These are phyloP conservation scores for Gyromitra esculenta DNA, from an alignment of 2,329 filamentous ascomycete species.

Conservation along the genomic window DNA sequence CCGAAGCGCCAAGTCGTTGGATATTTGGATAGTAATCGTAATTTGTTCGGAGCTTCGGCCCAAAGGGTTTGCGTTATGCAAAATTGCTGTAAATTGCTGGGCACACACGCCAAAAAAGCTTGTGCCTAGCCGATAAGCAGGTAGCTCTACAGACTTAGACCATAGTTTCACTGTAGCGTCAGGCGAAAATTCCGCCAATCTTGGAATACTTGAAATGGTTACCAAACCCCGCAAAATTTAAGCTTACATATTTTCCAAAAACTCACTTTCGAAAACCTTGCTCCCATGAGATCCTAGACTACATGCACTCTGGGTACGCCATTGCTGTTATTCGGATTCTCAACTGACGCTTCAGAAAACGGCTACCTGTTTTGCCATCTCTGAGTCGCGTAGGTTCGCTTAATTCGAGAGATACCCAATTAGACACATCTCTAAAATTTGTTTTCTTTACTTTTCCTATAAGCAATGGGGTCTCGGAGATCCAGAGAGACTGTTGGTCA, in stretches of 20 bases:
- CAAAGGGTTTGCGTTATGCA: conserved; percentile 26
- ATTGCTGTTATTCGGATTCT: background rate
- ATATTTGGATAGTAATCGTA: conserved; percentile 18
- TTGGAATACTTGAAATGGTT: background rate
- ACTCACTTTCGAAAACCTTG: background rate
- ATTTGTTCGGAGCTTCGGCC: conserved; percentile 30
- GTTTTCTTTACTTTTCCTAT: background rate
- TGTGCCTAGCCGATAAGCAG: conserved; percentile 11
- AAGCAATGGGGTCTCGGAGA: background rate
- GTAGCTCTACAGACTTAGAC: background rate
- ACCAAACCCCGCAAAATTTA: conserved; percentile 12
- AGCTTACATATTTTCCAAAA: background rate
- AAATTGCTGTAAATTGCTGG: conserved; percentile 11
- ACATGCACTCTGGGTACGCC: no score
- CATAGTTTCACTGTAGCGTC: background rate
- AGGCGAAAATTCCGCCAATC: background rate
- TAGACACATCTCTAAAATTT: background rate
- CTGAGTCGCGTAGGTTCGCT: background rate
- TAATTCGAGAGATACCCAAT: background rate
- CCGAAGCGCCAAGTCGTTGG: conserved; percentile 17
- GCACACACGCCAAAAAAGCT: conserved; percentile 29
- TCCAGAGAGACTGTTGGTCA: background rate
- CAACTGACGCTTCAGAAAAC: background rate
- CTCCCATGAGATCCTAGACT: background rate
- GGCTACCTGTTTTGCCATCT: background rate